Base-by-base conservation (phyloP, 2,329 filamentous ascomycete species). In the Penicillium capsulatum region DNA sequence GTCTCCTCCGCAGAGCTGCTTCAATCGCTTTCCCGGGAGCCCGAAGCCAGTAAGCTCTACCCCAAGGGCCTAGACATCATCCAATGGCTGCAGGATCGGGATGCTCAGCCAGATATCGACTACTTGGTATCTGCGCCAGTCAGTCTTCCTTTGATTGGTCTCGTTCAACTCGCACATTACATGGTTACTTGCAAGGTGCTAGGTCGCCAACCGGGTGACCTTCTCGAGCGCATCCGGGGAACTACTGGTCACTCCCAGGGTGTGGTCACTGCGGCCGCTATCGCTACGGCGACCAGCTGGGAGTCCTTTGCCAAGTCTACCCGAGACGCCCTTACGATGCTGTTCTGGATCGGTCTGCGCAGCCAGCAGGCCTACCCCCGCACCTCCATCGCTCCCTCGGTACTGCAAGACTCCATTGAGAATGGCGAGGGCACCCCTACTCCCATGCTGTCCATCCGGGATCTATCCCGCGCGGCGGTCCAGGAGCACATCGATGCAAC, bases 291-390 rank as follows among this genome's bases (percentile, higher is more conserved):
- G 3, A 85, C 87, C 53, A 89, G 85, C 17, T 98, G 92, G 92
- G 89, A 95, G 48, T 86, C 86, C 1, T 98, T 92, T 65, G 80
- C 85, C 51, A 82, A 86, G 58, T 80, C 87, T 39, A 79, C 88
- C 39, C 83, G 77, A 57, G 82, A 87, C 53, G 86, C 91, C 2
- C 73, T 98, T 49, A 92, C 86, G 19, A 87, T 96, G 59, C 83
- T 98, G 19, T 98, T 98, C 76, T 98, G 92, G 92, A 95, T 98
- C 53, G 92, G 94, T 63, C 83, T 91, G 45, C 84, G 92, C 59
- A 96, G 91, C 66, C 92, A 98, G 67, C 92, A 98, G 68, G 90
- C 90, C 2, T 98, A 96, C 69, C 94, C 92, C 27, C 82, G 86
- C 54, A 98, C 92, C 3, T 97, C 92, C 22, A 77, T 98, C 57